These are phyloP conservation scores for Aspergillus nanangensis DNA, from an alignment of 495 filamentous ascomycete genomes.

Conservation along the genomic window DNA sequence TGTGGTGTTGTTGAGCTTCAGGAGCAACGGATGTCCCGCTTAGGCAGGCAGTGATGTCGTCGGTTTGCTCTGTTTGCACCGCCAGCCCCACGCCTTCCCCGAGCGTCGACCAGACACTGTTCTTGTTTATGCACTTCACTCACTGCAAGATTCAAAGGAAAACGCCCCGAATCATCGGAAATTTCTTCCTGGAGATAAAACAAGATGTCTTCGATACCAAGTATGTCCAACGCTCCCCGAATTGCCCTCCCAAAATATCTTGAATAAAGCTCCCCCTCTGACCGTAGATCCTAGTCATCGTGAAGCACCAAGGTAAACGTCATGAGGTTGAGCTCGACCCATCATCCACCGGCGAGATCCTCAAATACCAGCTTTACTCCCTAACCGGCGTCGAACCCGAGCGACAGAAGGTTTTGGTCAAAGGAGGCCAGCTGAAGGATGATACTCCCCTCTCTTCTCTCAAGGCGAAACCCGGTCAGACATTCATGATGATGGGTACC, in stretches of 20 bases:
- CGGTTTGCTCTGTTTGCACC: conserved; percentile 36
- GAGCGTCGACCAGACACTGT: conserved; percentile 18
- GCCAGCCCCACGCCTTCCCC: conserved; percentile 29
- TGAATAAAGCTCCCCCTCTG: conserved; percentile 14
- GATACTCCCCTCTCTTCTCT: conserved; percentile 81
- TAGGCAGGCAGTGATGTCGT: conserved; percentile 23
- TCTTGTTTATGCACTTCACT: conserved; percentile 28
- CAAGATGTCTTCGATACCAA: conserved; percentile 59
- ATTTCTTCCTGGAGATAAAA: neutral
- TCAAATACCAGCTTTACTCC: conserved; percentile 94
- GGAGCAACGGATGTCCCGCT: conserved; percentile 24
- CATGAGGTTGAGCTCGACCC: conserved; percentile 90
- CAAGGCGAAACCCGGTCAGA: conserved; percentile 78
- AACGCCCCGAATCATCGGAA: neutral
- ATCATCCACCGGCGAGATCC: conserved; percentile 77
- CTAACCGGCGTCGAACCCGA: conserved; percentile 94
- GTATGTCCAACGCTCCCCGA: conserved; percentile 33
- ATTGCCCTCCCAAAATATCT: neutral
- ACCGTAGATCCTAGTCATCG: conserved; percentile 59
- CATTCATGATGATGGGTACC: conserved; percentile 96
- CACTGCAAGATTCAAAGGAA: neutral
- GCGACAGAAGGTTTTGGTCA: conserved; percentile 91
- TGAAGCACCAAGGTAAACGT: conserved; percentile 92
- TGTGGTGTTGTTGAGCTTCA: conserved; percentile 10
- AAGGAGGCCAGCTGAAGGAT: conserved; percentile 93